Percentiles rank a stretch among this genome's conserved stretches.
These are phyloP conservation scores for Acer yangbiense DNA, from an alignment of 345 rosid genomes.

Conservation along the genomic window DNA sequence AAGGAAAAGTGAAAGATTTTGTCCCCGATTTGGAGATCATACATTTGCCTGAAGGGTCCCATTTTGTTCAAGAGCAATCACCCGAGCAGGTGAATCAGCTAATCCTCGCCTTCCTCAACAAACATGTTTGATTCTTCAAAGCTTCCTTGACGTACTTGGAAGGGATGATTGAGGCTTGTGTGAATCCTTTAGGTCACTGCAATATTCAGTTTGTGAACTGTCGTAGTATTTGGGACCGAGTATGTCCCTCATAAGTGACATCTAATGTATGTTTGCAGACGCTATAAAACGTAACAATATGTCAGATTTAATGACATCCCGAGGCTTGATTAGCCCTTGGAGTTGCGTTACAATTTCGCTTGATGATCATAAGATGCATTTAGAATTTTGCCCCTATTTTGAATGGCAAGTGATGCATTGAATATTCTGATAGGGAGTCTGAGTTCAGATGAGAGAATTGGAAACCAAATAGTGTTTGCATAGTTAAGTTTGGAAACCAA, in stretches of 20 bases:
- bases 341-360: background rate
- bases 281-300: background rate
- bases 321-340: background rate
- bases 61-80: constrained; percentile 60
- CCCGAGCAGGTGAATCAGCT: constrained; percentile 53
- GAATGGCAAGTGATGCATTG: background rate
- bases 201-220: background rate
- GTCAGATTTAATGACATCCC: background rate
- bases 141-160: background rate
- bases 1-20: constrained; percentile 40
- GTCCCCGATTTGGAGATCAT: constrained; percentile 50
- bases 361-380: background rate
- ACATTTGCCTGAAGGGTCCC: constrained; percentile 52
- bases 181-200: background rate
- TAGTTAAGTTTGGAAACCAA: too few species aligned
- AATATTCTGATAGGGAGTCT: too few species aligned
- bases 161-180: background rate
- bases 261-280: constrained; percentile 1
- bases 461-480: too few species aligned
- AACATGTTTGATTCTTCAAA: constrained; percentile 15
- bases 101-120: constrained; percentile 43
- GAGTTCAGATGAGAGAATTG: too few species aligned
- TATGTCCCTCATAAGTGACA: too few species aligned
- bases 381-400: background rate
- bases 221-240: background rate